A percentile compares a stretch with the other conserved stretches of the same genome.
phyloP scores from a whole-genome alignment of 352 stramenopile genomes.

The Phytopythium chamaehyphon region DNA sequence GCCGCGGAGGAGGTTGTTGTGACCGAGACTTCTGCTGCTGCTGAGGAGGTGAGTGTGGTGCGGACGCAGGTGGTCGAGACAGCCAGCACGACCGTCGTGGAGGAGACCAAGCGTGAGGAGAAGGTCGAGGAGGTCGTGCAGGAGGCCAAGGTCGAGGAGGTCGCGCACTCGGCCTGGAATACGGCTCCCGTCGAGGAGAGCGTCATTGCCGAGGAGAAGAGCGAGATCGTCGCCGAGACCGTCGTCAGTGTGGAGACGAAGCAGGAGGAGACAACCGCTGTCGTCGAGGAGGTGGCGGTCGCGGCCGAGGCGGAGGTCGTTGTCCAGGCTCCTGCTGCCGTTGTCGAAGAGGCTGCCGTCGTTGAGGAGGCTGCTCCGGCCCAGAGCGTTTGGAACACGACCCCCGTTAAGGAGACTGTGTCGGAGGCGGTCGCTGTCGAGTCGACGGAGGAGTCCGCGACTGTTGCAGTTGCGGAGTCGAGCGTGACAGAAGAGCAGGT shows the following conservation, averaged over 20 bases:
- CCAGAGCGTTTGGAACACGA: conserved; percentile 20
- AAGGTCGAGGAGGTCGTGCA: conserved; percentile 9
- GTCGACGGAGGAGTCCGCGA: conserved; percentile 13
- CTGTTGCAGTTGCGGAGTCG: conserved; percentile 8
- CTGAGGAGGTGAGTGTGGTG: conserved; percentile 7
- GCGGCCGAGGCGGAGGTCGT: conserved; percentile 15
- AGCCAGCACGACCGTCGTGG: background rate
- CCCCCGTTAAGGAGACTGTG: conserved; percentile 13
- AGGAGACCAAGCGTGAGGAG: conserved; percentile 8
- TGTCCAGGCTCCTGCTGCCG: conserved; percentile 4
- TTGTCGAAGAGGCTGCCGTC: conserved; percentile 10
- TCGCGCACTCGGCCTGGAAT: conserved; percentile 32
- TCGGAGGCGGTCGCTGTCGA: conserved; percentile 1
- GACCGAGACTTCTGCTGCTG: background rate
- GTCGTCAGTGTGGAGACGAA: conserved; percentile 12
- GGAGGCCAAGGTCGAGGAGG: conserved; percentile 5
- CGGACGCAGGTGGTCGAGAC: conserved; percentile 6
- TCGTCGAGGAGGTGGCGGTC: conserved; percentile 8
- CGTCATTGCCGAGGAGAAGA: conserved; percentile 11
- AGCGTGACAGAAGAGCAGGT: conserved; percentile 15
- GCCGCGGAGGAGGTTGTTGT: background rate
- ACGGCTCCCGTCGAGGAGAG: conserved; percentile 21
- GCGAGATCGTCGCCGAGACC: conserved; percentile 13
- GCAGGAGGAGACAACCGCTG: conserved; percentile 5
- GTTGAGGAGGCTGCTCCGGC: conserved; percentile 10